Percentiles rank a stretch among this genome's conserved stretches.
Evolutionary conservation across 306 rosid species (phyloP).

Genomic region (Gillenia trifoliata): DNA sequence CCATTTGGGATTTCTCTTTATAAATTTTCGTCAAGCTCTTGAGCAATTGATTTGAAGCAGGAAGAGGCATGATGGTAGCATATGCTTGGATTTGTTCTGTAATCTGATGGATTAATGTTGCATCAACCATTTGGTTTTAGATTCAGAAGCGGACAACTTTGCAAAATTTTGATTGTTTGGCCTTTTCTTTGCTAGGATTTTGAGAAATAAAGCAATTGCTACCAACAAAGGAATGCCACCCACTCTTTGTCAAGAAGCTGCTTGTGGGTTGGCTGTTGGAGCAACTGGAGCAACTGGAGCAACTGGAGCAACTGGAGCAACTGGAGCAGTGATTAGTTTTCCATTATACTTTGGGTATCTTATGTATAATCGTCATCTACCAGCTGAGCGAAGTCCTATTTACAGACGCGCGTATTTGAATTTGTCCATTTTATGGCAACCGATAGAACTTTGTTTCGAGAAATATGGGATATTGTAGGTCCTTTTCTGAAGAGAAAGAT

Average conservation of each 20-base stretch:
- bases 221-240: conserved; percentile 5
- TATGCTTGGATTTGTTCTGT: too few species aligned
- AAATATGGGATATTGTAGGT: background rate
- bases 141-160: background rate
- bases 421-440: too few species aligned
- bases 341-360: background rate
- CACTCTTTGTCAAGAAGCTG: conserved; percentile 3
- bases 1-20: background rate
- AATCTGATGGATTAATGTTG: too few species aligned
- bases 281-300: too few species aligned
- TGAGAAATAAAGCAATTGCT: conserved; percentile 6
- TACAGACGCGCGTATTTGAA: background rate
- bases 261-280: conserved; percentile 10
- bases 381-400: background rate
- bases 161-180: background rate
- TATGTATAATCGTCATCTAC: background rate
- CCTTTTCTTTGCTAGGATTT: conserved; percentile 2
- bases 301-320: too few species aligned
- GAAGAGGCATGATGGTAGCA: too few species aligned
- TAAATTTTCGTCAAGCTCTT: background rate
- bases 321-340: background rate
- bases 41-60: background rate
- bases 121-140: too few species aligned
- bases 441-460: too few species aligned
- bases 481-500: background rate